Conservation (phyloP, 352 stramenopile species). For the Lagenidium giganteum region DNA sequence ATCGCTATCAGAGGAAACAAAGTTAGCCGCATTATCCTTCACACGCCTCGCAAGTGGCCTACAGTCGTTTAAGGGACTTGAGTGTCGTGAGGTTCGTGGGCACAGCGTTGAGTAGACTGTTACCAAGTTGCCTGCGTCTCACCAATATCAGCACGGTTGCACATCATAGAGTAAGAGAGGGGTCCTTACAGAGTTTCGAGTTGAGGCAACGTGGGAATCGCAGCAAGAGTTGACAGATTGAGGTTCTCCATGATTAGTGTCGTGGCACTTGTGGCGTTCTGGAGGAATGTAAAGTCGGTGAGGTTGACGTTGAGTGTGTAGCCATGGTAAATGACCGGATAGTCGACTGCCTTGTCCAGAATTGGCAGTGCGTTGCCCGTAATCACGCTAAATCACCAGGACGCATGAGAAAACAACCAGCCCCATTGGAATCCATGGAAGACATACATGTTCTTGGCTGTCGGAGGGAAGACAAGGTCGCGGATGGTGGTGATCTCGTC, state of each 20-base stretch:
- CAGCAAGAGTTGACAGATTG: slow-evolving; percentile 20
- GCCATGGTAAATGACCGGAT: slow-evolving; percentile 18
- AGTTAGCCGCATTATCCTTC: no score
- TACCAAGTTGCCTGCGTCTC: slow-evolving; percentile 9
- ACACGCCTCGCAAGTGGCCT: no score
- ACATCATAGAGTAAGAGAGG: no score
- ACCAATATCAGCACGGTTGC: no score
- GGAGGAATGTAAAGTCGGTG: slow-evolving; percentile 12
- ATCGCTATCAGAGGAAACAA: no score
- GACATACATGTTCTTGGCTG: slow-evolving; percentile 23
- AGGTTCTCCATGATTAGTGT: slow-evolving; percentile 34
- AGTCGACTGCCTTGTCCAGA: slow-evolving; percentile 25
- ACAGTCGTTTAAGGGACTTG: slow-evolving; percentile 10
- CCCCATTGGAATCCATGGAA: neutral
- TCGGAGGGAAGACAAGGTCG: slow-evolving; percentile 25
- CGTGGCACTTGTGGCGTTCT: slow-evolving; percentile 21
- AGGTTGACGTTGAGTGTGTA: slow-evolving; percentile 18
- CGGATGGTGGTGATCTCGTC: slow-evolving; percentile 15
- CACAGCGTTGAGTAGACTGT: slow-evolving; percentile 6
- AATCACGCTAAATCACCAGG: slow-evolving; percentile 23
- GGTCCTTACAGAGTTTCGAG: slow-evolving; percentile 31
- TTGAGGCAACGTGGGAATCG: slow-evolving; percentile 20
- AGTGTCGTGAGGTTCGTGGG: slow-evolving; percentile 4
- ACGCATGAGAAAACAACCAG: neutral
- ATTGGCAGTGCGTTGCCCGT: slow-evolving; percentile 31